A percentile compares a stretch with the other conserved stretches of the same genome.
Evolutionary conservation across 306 rosid species (phyloP).

Genomic region (Lablab purpureus): DNA sequence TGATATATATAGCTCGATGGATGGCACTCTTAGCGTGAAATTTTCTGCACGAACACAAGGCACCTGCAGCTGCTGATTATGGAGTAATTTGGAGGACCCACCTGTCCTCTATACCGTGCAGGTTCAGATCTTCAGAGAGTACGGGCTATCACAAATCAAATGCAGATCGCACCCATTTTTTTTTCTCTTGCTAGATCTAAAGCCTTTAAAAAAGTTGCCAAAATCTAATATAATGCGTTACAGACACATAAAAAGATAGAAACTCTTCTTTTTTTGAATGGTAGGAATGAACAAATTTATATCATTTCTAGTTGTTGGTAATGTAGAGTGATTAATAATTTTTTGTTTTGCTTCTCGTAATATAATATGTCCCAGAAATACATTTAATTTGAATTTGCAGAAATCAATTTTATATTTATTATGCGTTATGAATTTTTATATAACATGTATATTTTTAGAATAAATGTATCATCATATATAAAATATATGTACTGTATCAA

Average conservation of each 20-base stretch:
- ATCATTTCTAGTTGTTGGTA: no score
- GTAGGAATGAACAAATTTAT: no score
- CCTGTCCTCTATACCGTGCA: slow-evolving; percentile 6
- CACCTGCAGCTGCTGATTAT: neutral
- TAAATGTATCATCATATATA: no score
- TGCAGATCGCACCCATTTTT: neutral
- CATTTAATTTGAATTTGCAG: no score
- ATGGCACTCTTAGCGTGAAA: slow-evolving; percentile 12
- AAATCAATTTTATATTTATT: neutral
- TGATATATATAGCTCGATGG: slow-evolving; percentile 1
- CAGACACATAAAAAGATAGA: neutral
- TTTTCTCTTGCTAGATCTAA: neutral
- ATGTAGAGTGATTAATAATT: no score
- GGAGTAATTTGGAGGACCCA: slow-evolving; percentile 9
- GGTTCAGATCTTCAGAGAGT: neutral
- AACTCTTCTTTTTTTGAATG: neutral
- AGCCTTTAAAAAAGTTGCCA: neutral
- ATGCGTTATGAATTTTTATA: neutral
- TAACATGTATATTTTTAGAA: neutral
- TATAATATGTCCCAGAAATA: no score
- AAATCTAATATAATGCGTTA: neutral
- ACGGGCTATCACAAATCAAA: neutral
- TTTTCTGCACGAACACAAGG: slow-evolving; percentile 24
- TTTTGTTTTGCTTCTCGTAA: no score
- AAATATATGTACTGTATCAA: no score